A percentile compares a stretch with the other conserved stretches of the same genome.
phyloP scores from a whole-genome alignment of 2,329 filamentous ascomycete species.

The Diaporthe citri region DNA sequence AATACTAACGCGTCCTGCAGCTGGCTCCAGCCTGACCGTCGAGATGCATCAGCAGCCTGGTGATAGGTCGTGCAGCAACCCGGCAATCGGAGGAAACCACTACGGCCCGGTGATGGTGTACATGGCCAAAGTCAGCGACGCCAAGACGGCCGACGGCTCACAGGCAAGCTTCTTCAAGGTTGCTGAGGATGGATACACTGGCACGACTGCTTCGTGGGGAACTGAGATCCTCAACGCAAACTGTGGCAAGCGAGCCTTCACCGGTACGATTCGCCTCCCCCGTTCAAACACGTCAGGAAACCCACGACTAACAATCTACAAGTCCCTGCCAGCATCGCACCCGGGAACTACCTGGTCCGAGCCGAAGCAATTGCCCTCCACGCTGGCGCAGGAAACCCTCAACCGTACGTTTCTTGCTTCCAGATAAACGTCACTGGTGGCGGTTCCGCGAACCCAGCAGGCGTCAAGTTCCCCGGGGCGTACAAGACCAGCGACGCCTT shows the following conservation, averaged over 20 bases:
- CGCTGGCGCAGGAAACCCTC: slow-evolving; percentile 43
- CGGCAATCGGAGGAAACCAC: slow-evolving; percentile 67
- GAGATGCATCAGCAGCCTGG: slow-evolving; percentile 63
- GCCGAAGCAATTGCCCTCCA: slow-evolving; percentile 61
- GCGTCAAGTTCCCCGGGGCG: slow-evolving; percentile 61
- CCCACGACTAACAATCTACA: slow-evolving; percentile 30
- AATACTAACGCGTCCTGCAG: slow-evolving; percentile 50
- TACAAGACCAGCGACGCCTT: slow-evolving; percentile 53
- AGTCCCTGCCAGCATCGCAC: slow-evolving; percentile 55
- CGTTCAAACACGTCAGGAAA: too few relatives aligned
- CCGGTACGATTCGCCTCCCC: background rate
- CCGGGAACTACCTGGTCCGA: slow-evolving; percentile 59
- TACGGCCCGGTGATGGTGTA: slow-evolving; percentile 67
- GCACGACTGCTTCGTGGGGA: slow-evolving; percentile 59
- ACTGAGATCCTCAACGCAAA: slow-evolving; percentile 48
- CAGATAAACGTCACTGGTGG: slow-evolving; percentile 62
- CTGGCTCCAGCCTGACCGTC: slow-evolving; percentile 61
- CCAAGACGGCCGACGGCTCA: slow-evolving; percentile 57
- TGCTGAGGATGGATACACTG: slow-evolving; percentile 61
- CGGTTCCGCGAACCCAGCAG: slow-evolving; percentile 55
- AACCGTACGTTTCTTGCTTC: slow-evolving; percentile 33
- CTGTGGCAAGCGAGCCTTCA: slow-evolving; percentile 52
- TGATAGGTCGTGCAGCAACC: slow-evolving; percentile 58
- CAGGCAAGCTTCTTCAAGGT: slow-evolving; percentile 65
- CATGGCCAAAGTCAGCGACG: slow-evolving; percentile 62